Conservation (phyloP, 164 flowering plant genomes). For the Vitis amurensis region DNA sequence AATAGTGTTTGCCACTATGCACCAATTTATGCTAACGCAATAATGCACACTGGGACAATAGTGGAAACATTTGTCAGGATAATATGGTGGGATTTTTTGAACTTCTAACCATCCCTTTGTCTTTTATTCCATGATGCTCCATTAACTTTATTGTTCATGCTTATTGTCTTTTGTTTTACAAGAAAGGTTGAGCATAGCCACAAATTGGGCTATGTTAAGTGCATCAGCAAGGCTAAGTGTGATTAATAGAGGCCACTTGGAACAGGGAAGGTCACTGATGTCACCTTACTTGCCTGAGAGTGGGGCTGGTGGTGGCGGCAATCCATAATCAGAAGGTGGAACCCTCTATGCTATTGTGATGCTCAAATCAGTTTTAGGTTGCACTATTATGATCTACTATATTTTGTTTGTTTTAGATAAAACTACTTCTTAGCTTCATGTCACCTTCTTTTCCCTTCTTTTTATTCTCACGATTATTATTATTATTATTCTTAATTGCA, state of each 20-base stretch:
- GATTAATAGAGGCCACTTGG: slow-evolving; percentile 84
- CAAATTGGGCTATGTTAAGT: slow-evolving; percentile 95
- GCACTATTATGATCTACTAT: too few species aligned
- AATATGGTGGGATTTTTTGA: slow-evolving; percentile 55
- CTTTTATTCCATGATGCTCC: not conserved
- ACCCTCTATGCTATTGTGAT: slow-evolving; percentile 63
- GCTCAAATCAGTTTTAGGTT: too few species aligned
- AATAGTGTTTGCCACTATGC: slow-evolving; percentile 98
- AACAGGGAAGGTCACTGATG: slow-evolving; percentile 91
- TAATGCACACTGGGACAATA: slow-evolving; percentile 97
- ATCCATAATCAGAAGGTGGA: slow-evolving; percentile 96
- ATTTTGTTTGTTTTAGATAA: too few species aligned
- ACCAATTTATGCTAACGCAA: slow-evolving; percentile 89
- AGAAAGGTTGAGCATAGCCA: slow-evolving; percentile 93
- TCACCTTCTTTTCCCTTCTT: too few species aligned
- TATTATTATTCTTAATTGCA: slow-evolving; percentile 9
- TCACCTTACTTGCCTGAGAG: slow-evolving; percentile 93
- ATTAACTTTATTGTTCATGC: not conserved
- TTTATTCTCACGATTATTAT: too few species aligned
- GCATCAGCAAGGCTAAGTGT: slow-evolving; percentile 94
- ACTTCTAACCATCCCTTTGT: not conserved
- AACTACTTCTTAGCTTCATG: too few species aligned
- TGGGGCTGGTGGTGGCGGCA: slow-evolving; percentile 83
- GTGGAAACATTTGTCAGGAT: slow-evolving; percentile 90
- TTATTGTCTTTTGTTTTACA: slow-evolving; percentile 16